These are phyloP conservation scores for Capillidium rhysosporum DNA, from an alignment of 371 early-diverging fungal genomes.

Conservation along the genomic window DNA sequence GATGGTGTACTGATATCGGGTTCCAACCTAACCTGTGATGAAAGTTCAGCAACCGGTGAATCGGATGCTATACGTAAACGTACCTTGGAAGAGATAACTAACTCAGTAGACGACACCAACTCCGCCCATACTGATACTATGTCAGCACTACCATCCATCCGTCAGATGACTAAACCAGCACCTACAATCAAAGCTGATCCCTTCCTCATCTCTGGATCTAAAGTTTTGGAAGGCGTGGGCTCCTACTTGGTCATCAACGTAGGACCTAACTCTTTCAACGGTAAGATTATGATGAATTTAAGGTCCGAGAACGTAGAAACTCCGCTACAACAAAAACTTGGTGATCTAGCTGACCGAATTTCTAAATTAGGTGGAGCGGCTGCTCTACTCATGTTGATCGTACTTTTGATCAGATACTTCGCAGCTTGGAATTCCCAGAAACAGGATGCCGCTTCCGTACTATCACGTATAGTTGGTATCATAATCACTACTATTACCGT, in stretches of 20 bases:
- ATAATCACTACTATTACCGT: conserved; percentile 47
- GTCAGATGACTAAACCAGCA: neutral
- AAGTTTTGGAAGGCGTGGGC: conserved; percentile 59
- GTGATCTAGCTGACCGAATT: conserved; percentile 38
- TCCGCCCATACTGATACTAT: neutral
- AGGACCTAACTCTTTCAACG: conserved; percentile 47
- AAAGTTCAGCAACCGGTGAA: conserved; percentile 85
- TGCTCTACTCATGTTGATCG: conserved; percentile 36
- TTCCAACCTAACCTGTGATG: conserved; percentile 73
- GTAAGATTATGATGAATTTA: conserved; percentile 53
- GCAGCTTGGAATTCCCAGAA: conserved; percentile 8
- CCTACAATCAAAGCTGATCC: conserved; percentile 23
- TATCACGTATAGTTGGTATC: conserved; percentile 29
- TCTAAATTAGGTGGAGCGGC: conserved; percentile 47
- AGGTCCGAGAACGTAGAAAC: conserved; percentile 24
- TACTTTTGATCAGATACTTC: conserved; percentile 37
- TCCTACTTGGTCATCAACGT: conserved; percentile 40
- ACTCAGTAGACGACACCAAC: neutral
- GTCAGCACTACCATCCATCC: neutral
- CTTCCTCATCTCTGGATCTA: conserved; percentile 50
- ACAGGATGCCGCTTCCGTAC: conserved; percentile 9
- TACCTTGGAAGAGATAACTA: conserved; percentile 15
- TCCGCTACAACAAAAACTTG: conserved; percentile 46
- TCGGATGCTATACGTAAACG: conserved; percentile 61
- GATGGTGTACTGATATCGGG: conserved; percentile 71